Percentiles rank a stretch among this genome's conserved stretches.
Conservation (phyloP, 768 basidiomycete genomes). For the Lactarius trivialis region DNA sequence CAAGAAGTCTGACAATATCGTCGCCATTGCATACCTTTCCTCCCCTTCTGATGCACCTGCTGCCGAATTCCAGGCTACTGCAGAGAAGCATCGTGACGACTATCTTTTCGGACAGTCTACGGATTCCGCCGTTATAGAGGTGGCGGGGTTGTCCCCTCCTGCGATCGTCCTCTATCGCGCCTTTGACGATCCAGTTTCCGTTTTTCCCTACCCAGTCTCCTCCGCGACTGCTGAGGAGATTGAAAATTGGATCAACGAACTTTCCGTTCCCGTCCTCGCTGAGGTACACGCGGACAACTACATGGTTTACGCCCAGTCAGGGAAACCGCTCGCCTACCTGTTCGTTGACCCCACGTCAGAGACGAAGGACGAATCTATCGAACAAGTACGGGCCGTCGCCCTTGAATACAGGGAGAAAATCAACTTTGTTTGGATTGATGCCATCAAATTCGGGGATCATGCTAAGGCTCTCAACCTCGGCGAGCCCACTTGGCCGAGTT, state of each 20-base stretch:
- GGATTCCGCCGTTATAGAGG: constrained; percentile 60
- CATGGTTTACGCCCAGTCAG: constrained; percentile 68
- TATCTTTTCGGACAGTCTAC: constrained; percentile 87
- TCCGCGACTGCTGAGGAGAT: constrained; percentile 56
- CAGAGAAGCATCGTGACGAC: constrained; percentile 84
- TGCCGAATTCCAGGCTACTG: constrained; percentile 68
- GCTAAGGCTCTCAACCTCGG: constrained; percentile 87
- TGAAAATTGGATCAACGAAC: constrained; percentile 70
- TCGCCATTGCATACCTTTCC: constrained; percentile 77
- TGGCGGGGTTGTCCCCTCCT: constrained; percentile 71
- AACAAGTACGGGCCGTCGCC: constrained; percentile 68
- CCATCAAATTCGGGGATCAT: constrained; percentile 90
- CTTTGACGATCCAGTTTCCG: constrained; percentile 78
- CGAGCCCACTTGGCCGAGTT: constrained; percentile 85
- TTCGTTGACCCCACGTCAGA: constrained; percentile 80
- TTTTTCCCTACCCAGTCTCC: constrained; percentile 56
- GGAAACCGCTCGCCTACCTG: constrained; percentile 88
- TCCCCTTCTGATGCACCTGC: constrained; percentile 66
- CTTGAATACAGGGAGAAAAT: constrained; percentile 75
- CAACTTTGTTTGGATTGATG: constrained; percentile 99
- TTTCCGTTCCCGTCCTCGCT: constrained; percentile 82
- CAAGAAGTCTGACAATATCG: constrained; percentile 82
- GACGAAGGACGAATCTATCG: constrained; percentile 57
- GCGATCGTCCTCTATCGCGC: constrained; percentile 86
- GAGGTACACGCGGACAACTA: constrained; percentile 96